Percentiles rank a stretch among this genome's conserved stretches.
Conservation (phyloP, 2,329 filamentous ascomycete species). For the Blumeria hordei region DNA sequence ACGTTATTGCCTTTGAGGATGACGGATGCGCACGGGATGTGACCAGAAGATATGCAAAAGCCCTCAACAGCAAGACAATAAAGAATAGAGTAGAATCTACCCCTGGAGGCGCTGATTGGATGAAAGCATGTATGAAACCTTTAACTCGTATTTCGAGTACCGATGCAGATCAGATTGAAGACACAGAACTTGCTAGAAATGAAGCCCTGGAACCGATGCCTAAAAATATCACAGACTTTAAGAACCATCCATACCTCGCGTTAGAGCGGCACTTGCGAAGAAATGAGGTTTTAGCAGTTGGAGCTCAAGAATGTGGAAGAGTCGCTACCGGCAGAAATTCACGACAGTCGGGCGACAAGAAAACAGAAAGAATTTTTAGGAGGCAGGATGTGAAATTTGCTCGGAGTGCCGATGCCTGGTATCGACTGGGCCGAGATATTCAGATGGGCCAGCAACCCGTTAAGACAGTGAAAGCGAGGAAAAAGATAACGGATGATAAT, state of each 20-base stretch:
- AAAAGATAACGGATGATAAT: constrained; percentile 14
- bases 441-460: constrained; percentile 56
- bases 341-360: constrained; percentile 9
- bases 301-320: constrained; percentile 47
- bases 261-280: constrained; percentile 63
- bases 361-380: constrained; percentile 57
- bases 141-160: constrained; percentile 21
- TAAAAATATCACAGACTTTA: constrained; percentile 66
- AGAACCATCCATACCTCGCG: constrained; percentile 61
- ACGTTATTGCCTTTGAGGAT: constrained; percentile 66
- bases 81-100: constrained; percentile 50
- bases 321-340: constrained; percentile 40
- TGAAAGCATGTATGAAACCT: constrained; percentile 24
- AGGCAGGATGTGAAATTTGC: constrained; percentile 58
- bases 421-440: constrained; percentile 60
- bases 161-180: constrained; percentile 66
- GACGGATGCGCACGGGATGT: constrained; percentile 64
- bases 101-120: constrained; percentile 27
- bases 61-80: constrained; percentile 74
- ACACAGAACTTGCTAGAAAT: constrained; percentile 45
- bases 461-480: constrained; percentile 39
- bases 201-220: constrained; percentile 66
- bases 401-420: constrained; percentile 72
- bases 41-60: constrained; percentile 66
- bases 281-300: constrained; percentile 51